phyloP scores from a whole-genome alignment of 352 stramenopile species.

The Pythium folliculosum region DNA sequence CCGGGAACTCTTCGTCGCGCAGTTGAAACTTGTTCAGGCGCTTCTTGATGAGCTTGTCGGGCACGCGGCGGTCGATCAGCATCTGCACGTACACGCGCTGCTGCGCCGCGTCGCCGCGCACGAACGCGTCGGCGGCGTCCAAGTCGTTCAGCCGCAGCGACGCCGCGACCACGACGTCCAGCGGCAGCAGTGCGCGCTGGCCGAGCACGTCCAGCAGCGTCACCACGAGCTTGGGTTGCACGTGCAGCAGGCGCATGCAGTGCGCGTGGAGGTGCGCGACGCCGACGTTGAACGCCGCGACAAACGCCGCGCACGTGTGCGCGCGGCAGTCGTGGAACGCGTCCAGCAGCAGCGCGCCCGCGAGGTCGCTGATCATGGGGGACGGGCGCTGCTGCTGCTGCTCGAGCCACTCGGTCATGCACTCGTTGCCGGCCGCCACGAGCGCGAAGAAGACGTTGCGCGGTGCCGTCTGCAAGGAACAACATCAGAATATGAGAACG shows the following conservation, averaged over 20 bases:
- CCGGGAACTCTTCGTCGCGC: conserved; percentile 51
- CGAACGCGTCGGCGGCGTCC: conserved; percentile 55
- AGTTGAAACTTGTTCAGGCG: conserved; percentile 62
- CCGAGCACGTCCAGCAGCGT: conserved; percentile 48
- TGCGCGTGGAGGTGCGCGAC: conserved; percentile 32
- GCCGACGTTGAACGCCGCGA: conserved; percentile 46
- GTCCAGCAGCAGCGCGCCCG: conserved; percentile 42
- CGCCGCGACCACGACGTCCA: conserved; percentile 38
- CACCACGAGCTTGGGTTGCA: conserved; percentile 37
- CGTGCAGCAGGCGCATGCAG: conserved; percentile 32
- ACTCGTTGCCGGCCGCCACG: conserved; percentile 22
- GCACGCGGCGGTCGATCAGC: conserved; percentile 44
- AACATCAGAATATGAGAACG: neutral
- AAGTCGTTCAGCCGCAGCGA: conserved; percentile 60
- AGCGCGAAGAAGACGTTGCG: conserved; percentile 22
- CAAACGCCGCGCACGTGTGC: conserved; percentile 25
- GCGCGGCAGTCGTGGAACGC: conserved; percentile 35
- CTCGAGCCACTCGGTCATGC: conserved; percentile 25
- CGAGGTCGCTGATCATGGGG: conserved; percentile 36
- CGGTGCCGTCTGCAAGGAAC: conserved; percentile 2
- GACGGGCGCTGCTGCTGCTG: conserved; percentile 24
- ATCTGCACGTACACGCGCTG: conserved; percentile 54
- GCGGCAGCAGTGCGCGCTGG: conserved; percentile 46
- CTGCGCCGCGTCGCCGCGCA: conserved; percentile 34
- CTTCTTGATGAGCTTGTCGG: conserved; percentile 78